Conservation (phyloP, 1,139 yeast genomes). For the Hyphopichia wangnamkhiaoensis region DNA sequence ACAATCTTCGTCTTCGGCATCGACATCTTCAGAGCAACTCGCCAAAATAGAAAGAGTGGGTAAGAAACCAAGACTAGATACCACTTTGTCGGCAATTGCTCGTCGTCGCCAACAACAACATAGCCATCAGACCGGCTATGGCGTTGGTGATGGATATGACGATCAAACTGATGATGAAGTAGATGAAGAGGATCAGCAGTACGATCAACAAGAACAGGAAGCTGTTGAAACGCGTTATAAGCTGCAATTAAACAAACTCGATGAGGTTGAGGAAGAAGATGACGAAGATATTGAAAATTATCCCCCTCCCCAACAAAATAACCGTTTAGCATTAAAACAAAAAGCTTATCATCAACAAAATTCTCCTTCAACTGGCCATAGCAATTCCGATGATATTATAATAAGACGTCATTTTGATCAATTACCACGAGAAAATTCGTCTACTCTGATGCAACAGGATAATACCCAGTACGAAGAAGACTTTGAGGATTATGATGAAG, state of each 20-base stretch:
- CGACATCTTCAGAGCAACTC: neutral
- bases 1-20: no score
- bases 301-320: no score
- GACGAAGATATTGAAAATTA: neutral
- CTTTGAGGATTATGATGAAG: neutral
- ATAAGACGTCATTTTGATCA: constrained; percentile 3
- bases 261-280: constrained; percentile 2
- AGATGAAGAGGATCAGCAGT: neutral
- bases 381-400: neutral
- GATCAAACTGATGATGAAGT: neutral
- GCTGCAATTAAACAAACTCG: neutral
- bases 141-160: neutral
- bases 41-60: neutral
- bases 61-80: constrained; percentile 1
- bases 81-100: neutral
- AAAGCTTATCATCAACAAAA: neutral
- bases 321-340: no score
- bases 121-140: neutral
- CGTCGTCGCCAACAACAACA: neutral
- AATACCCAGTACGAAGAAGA: no score
- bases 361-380: neutral
- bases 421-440: no score
- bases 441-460: no score
- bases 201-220: neutral
- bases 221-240: no score